These are phyloP conservation scores for Triglochin maritima DNA, from an alignment of 106 monocot species.

Conservation along the genomic window DNA sequence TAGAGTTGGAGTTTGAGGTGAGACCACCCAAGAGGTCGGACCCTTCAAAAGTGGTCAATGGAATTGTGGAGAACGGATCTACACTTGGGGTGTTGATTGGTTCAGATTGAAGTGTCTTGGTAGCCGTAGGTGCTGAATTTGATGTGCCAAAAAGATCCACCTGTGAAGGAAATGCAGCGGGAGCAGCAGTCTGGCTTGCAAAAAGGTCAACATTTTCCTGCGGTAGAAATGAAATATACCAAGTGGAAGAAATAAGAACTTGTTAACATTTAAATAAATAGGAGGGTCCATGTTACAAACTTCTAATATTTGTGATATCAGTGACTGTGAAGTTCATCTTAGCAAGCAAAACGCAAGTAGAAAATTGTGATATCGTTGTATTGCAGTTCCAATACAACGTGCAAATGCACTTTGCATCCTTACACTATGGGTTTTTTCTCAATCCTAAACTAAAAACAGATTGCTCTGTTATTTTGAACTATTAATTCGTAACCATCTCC, in stretches of 20 bases:
- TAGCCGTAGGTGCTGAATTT: conserved; percentile 14
- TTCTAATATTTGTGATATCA: too few relatives aligned
- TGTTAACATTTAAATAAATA: too few relatives aligned
- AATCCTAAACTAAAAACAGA: too few relatives aligned
- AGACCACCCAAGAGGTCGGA: conserved; percentile 60
- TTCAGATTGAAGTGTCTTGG: conserved; percentile 13
- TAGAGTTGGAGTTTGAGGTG: conserved; percentile 30
- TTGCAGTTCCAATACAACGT: neutral
- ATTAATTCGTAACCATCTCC: too few relatives aligned
- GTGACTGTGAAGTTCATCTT: neutral
- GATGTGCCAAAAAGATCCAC: conserved; percentile 39
- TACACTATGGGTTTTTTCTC: too few relatives aligned
- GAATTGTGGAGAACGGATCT: conserved; percentile 44
- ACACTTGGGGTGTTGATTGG: conserved; percentile 14
- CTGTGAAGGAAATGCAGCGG: conserved; percentile 36
- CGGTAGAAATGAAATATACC: neutral
- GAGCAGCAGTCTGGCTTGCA: conserved; percentile 27
- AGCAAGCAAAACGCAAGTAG: neutral
- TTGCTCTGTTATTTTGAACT: too few relatives aligned
- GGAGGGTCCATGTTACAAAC: too few relatives aligned
- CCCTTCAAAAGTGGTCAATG: conserved; percentile 45
- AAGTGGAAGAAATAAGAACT: too few relatives aligned
- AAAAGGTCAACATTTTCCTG: conserved; percentile 61
- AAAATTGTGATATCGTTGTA: neutral
- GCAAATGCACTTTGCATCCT: too few relatives aligned